Conservation (phyloP, 495 filamentous ascomycete species). For the Sabuloglossum arenarium region DNA sequence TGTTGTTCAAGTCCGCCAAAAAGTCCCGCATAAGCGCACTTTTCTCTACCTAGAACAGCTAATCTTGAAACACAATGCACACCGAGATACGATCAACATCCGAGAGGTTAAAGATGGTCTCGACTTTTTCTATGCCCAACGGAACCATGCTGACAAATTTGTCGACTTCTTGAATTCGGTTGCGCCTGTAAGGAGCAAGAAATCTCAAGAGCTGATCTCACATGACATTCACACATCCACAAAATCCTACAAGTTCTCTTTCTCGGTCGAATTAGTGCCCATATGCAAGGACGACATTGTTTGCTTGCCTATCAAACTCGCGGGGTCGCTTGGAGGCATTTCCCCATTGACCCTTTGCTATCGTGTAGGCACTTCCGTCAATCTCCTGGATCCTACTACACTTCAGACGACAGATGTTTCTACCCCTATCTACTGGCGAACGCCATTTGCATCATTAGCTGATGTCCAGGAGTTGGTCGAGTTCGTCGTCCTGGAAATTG, state of each 20-base stretch:
- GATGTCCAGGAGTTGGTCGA: conserved; percentile 74
- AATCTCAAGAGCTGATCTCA: conserved; percentile 80
- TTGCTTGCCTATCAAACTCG: conserved; percentile 73
- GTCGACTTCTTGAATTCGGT: conserved; percentile 75
- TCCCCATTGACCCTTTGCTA: conserved; percentile 62
- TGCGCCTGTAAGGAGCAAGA: conserved; percentile 57
- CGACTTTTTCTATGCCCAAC: conserved; percentile 78
- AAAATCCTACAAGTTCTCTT: conserved; percentile 85
- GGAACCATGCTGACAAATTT: conserved; percentile 86
- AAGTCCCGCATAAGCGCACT: conserved; percentile 91
- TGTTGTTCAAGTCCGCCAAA: conserved; percentile 81
- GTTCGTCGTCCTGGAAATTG: conserved; percentile 90
- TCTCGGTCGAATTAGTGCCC: conserved; percentile 66
- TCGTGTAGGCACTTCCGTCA: conserved; percentile 73
- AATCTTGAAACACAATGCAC: conserved; percentile 80
- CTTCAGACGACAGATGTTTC: conserved; percentile 77
- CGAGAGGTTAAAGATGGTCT: conserved; percentile 85
- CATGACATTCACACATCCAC: conserved; percentile 77
- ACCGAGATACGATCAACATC: conserved; percentile 89
- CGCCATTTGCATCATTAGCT: conserved; percentile 63
- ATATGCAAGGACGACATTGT: conserved; percentile 95
- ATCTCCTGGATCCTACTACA: conserved; percentile 74
- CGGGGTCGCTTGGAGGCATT: conserved; percentile 70
- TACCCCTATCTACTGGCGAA: conserved; percentile 64
- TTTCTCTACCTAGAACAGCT: conserved; percentile 88